Conservation (phyloP, 2,329 filamentous ascomycete genomes). For the Cladophialophora carrionii region DNA sequence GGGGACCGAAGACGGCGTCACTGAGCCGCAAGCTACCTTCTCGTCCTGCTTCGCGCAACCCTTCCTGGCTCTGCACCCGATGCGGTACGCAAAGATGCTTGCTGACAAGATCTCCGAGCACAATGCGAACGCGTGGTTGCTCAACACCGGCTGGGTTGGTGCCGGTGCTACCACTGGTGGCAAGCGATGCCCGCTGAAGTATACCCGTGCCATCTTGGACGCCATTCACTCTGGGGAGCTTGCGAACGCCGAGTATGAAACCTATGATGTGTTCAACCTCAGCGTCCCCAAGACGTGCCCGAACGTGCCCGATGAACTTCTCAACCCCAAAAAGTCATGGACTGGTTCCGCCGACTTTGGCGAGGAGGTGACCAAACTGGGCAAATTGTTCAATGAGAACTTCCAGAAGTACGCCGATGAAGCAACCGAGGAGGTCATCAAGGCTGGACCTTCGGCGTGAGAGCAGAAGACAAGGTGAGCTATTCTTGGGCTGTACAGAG, state of each 20-base stretch:
- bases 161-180: slow-evolving; percentile 87
- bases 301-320: slow-evolving; percentile 83
- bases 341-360: slow-evolving; percentile 81
- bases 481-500: neutral
- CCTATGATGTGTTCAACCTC: slow-evolving; percentile 95
- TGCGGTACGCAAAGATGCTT: slow-evolving; percentile 98
- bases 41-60: slow-evolving; percentile 99
- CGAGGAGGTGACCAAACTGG: slow-evolving; percentile 87
- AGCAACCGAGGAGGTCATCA: slow-evolving; percentile 77
- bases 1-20: slow-evolving; percentile 94
- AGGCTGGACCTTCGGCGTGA: slow-evolving; percentile 48
- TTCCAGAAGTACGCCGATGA: slow-evolving; percentile 93
- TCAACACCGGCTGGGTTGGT: slow-evolving; percentile 98
- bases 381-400: slow-evolving; percentile 88
- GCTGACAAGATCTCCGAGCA: slow-evolving; percentile 96
- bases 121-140: slow-evolving; percentile 95
- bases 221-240: slow-evolving; percentile 97
- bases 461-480: slow-evolving; percentile 7
- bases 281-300: slow-evolving; percentile 90
- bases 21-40: slow-evolving; percentile 97
- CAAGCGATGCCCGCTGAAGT: slow-evolving; percentile 97
- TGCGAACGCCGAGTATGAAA: slow-evolving; percentile 89
- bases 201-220: slow-evolving; percentile 97
- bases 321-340: slow-evolving; percentile 95
- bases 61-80: slow-evolving; percentile 97